A percentile compares a stretch with the other conserved stretches of the same genome.
Evolutionary conservation across 805 yeast species (phyloP).

Genomic region (Pichia californica): DNA sequence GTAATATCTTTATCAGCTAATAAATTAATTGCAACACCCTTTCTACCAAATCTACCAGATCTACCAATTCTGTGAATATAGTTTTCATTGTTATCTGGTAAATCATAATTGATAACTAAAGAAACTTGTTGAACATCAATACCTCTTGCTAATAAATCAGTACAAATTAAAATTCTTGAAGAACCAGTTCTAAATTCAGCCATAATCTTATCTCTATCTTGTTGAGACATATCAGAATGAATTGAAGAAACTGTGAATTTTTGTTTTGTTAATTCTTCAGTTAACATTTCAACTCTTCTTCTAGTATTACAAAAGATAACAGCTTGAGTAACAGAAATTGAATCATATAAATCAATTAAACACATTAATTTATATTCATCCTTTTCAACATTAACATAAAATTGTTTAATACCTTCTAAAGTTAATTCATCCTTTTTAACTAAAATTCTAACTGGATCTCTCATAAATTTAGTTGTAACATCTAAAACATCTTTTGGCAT

Average conservation of each 20-base stretch:
- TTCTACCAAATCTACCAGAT: slow-evolving; percentile 97
- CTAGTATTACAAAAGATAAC: slow-evolving; percentile 97
- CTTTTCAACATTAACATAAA: slow-evolving; percentile 80
- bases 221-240: slow-evolving; percentile 96
- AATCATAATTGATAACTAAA: slow-evolving; percentile 88
- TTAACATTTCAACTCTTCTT: slow-evolving; percentile 87
- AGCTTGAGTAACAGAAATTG: slow-evolving; percentile 92
- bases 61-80: slow-evolving; percentile 97
- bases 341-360: slow-evolving; percentile 89
- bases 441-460: slow-evolving; percentile 87
- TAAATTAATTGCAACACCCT: slow-evolving; percentile 96
- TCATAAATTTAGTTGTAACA: slow-evolving; percentile 86
- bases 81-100: slow-evolving; percentile 90
- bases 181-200: slow-evolving; percentile 90
- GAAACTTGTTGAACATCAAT: slow-evolving; percentile 98
- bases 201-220: slow-evolving; percentile 92
- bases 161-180: slow-evolving; percentile 88
- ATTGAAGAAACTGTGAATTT: slow-evolving; percentile 91
- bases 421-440: slow-evolving; percentile 94
- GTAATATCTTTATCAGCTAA: slow-evolving; percentile 74
- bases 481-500: slow-evolving; percentile 87
- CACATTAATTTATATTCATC: slow-evolving; percentile 95
- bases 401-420: slow-evolving; percentile 91
- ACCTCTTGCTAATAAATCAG: slow-evolving; percentile 98
- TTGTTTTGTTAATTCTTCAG: slow-evolving; percentile 68